Percentiles rank a stretch among this genome's conserved stretches.
These are phyloP conservation scores for Clonostachys chloroleuca DNA, from an alignment of 2,329 filamentous ascomycete species.

Conservation along the genomic window DNA sequence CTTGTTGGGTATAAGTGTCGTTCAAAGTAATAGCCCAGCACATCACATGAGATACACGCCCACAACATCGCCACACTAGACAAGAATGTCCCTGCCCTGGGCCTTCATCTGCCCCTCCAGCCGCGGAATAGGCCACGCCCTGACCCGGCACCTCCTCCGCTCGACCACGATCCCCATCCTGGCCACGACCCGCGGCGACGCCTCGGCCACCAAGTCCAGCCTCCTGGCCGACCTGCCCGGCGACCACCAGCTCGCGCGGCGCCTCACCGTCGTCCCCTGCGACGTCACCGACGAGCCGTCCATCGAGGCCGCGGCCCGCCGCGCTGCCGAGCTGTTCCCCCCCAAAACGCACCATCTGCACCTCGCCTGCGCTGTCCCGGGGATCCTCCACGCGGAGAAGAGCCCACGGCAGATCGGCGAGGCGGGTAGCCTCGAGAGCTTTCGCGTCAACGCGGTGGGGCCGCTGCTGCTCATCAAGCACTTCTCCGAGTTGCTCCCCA, in stretches of 20 bases:
- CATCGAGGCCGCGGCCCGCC: slow-evolving; percentile 50
- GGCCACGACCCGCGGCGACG: slow-evolving; percentile 33
- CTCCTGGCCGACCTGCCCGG: slow-evolving; percentile 21
- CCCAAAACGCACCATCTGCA: slow-evolving; percentile 52
- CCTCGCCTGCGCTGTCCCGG: slow-evolving; percentile 66
- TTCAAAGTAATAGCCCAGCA: no score
- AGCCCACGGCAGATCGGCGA: slow-evolving; percentile 61
- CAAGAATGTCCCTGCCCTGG: slow-evolving; percentile 41
- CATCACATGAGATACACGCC: not conserved
- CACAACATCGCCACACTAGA: not conserved
- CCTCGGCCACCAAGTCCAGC: slow-evolving; percentile 22
- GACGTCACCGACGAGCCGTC: slow-evolving; percentile 57
- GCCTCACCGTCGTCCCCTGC: slow-evolving; percentile 31
- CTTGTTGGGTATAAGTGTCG: no score
- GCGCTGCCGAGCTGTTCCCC: slow-evolving; percentile 49
- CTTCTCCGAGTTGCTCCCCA: slow-evolving; percentile 65
- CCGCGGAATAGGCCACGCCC: slow-evolving; percentile 42
- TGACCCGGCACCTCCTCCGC: slow-evolving; percentile 42
- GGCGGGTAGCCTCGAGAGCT: slow-evolving; percentile 59
- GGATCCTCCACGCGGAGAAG: slow-evolving; percentile 70
- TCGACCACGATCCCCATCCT: slow-evolving; percentile 43
- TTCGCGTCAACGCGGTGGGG: slow-evolving; percentile 69
- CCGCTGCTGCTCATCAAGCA: slow-evolving; percentile 75
- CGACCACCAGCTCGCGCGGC: slow-evolving; percentile 14
- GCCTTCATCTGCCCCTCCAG: slow-evolving; percentile 41